Conservation (phyloP, 179 eudicot genomes). For the Vitellaria paradoxa region DNA sequence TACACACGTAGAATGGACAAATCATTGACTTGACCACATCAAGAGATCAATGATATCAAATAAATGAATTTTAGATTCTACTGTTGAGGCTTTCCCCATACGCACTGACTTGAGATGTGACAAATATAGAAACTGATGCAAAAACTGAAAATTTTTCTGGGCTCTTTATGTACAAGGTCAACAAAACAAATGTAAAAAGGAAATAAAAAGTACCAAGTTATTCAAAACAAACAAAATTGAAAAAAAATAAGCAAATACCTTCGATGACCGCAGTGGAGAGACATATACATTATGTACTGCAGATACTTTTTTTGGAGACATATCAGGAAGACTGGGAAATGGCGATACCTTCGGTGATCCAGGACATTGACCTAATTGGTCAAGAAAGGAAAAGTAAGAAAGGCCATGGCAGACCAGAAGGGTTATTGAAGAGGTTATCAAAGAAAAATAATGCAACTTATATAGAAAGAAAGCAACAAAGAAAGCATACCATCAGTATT, state of each 20-base stretch:
- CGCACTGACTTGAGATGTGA: not conserved
- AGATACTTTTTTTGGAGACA: constrained; percentile 97
- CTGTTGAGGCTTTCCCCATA: not conserved
- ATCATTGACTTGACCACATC: not conserved
- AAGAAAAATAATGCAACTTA: not conserved
- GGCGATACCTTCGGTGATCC: constrained; percentile 76
- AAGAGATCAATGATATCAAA: not conserved
- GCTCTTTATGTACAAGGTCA: not conserved
- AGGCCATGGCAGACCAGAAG: not conserved
- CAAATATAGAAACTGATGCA: not conserved
- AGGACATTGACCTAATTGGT: constrained; percentile 63
- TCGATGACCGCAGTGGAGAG: constrained; percentile 90
- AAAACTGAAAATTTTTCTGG: not conserved
- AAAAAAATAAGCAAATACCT: constrained; percentile 47
- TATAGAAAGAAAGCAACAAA: not conserved
- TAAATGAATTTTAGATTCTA: not conserved
- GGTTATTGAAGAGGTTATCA: not conserved
- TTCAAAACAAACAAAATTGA: not conserved
- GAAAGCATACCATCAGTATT: constrained; percentile 48
- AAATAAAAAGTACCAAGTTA: not conserved
- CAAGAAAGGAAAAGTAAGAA: constrained; percentile 20
- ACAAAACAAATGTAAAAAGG: not conserved
- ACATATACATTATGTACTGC: constrained; percentile 84
- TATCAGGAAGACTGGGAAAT: constrained; percentile 92
- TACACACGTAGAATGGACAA: not conserved